Base-by-base conservation (phyloP, 805 yeast species). In the Starmerella potacharoeniae region DNA sequence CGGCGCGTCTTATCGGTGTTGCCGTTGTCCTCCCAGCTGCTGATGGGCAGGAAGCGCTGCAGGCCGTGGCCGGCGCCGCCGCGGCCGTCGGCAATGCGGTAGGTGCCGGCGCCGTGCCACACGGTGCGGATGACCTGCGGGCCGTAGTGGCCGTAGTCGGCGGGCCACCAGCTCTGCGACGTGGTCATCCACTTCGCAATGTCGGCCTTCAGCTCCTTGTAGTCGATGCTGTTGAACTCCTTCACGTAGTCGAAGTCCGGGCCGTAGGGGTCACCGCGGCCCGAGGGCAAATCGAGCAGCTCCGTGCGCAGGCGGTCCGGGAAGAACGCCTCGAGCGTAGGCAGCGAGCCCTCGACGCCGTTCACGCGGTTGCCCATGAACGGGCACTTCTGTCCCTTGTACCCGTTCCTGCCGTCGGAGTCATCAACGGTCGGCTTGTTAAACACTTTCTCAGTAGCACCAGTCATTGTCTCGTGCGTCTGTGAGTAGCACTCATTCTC, bases 121-220 rank as follows among this genome's bases (percentile, higher is more conserved):
- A 55, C 31, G 17, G 58, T 52, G 31, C 61, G 61, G 34, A 58
- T 46, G 42, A 56, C 35, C 47, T 51, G 60, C n/a, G 61, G 61
- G n/a, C 56, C 61, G 44, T 58, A 58, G 53, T 53, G 46, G 30
- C 61, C 61, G 49, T 58, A 58, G 47, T 58, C 61, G 17, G 59
- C 60, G 16, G 61, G 61, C 61, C 61, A 58, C 60, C 59, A 58
- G 16, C 49, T 43, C 53, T 58, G 61, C 22, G 56, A 52, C n/a
- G 42, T 49, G 6, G 58, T 54, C 60, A 58, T 47, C 50, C 40
- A 53, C 39, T 51, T 35, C 30, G 22, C 17, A 4, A 58, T 35
- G 45, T 58, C 61, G 31, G 30, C 29, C 55, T 58, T 58, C 22
- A 58, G 46, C 48, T 51, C 56, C 40, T 41, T 33, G 52, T 56